Conservation (phyloP, 768 basidiomycete genomes). For the Lentinula aciculospora region DNA sequence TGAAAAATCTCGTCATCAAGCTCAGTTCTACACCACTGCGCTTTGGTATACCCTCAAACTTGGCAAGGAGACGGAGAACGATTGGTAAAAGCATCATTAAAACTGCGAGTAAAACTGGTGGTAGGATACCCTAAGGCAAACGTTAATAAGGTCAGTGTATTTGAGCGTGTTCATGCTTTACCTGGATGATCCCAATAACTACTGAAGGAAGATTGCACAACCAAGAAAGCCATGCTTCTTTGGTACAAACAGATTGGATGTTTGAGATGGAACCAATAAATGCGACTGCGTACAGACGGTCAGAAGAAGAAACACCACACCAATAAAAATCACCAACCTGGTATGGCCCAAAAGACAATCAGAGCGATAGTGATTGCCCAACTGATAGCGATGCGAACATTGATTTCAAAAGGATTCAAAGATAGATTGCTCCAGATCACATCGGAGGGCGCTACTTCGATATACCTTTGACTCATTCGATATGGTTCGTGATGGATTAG, state of each 20-base stretch:
- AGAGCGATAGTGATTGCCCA: constrained; percentile 75
- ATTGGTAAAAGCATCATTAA: constrained; percentile 87
- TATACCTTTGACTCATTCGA: constrained; percentile 57
- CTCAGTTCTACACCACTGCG: constrained; percentile 79
- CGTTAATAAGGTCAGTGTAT: background rate
- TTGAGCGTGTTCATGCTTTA: constrained; percentile 10
- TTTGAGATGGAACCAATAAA: constrained; percentile 88
- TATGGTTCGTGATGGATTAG: constrained; percentile 80
- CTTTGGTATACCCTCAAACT: constrained; percentile 89
- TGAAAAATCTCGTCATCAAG: constrained; percentile 88
- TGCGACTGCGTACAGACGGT: constrained; percentile 39
- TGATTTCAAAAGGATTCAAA: constrained; percentile 85
- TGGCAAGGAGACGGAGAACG: constrained; percentile 70
- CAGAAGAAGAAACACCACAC: background rate
- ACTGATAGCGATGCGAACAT: constrained; percentile 57
- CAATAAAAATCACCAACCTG: constrained; percentile 38
- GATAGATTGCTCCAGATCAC: constrained; percentile 90
- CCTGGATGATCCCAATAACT: constrained; percentile 72
- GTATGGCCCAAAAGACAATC: constrained; percentile 86
- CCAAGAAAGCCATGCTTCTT: constrained; percentile 75
- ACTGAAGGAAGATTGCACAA: constrained; percentile 61
- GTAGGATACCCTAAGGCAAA: constrained; percentile 65
- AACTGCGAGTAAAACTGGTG: constrained; percentile 81
- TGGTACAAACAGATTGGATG: constrained; percentile 59
- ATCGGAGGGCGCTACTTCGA: constrained; percentile 82